Conservation (phyloP, 148 eudicot species). For the Vaccinium darrowii region DNA sequence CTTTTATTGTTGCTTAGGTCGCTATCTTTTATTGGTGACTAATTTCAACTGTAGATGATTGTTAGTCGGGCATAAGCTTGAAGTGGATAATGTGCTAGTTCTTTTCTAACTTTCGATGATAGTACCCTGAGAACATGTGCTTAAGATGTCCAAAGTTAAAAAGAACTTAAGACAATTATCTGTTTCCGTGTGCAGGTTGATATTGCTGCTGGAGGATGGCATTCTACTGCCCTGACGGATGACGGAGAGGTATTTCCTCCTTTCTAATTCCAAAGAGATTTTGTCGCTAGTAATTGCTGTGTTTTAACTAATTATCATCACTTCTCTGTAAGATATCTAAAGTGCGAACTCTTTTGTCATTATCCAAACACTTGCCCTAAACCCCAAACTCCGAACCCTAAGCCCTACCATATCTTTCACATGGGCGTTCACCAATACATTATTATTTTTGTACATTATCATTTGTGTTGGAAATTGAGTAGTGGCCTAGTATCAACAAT, state of each 20-base stretch:
- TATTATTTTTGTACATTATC: no score
- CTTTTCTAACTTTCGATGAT: background rate
- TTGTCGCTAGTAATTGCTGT: background rate
- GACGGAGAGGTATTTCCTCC: slow-evolving; percentile 78
- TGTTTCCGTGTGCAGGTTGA: slow-evolving; percentile 61
- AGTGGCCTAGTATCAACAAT: background rate
- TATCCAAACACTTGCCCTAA: background rate
- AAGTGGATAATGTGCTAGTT: background rate
- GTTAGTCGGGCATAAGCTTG: background rate
- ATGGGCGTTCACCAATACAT: background rate
- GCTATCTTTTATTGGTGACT: background rate
- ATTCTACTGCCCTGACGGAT: slow-evolving; percentile 85
- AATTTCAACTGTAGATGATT: background rate
- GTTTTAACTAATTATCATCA: background rate
- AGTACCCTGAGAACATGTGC: background rate
- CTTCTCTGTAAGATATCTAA: background rate
- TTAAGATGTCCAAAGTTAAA: background rate
- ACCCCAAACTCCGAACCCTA: background rate
- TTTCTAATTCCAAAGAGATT: background rate
- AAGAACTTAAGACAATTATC: slow-evolving; percentile 7
- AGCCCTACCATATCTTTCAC: background rate
- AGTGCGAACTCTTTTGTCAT: background rate
- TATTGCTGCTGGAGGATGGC: slow-evolving; percentile 99
- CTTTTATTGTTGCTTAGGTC: background rate
- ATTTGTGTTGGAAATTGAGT: background rate